Evolutionary conservation across 192 early-diverging fungal species (phyloP).

Genomic region (Cetraspora pellucida): DNA sequence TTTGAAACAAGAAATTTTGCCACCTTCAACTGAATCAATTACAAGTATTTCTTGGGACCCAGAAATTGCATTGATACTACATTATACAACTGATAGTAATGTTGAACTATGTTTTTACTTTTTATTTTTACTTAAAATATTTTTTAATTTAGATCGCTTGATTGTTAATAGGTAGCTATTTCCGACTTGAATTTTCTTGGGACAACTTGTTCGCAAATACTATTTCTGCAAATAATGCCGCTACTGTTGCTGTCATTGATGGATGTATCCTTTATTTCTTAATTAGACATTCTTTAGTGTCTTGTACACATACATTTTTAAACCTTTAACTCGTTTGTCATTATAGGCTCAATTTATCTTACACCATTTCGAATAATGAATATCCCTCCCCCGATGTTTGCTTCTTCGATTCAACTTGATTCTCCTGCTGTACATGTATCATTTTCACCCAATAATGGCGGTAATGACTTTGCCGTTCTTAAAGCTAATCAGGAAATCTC

Average conservation of each 20-base stretch:
- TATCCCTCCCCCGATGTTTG: slow-evolving; percentile 94
- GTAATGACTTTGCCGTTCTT: slow-evolving; percentile 75
- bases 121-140: neutral
- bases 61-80: slow-evolving; percentile 66
- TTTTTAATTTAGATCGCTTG: slow-evolving; percentile 10
- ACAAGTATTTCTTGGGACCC: slow-evolving; percentile 79
- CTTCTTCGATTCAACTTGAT: slow-evolving; percentile 44
- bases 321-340: slow-evolving; percentile 31
- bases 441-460: slow-evolving; percentile 62
- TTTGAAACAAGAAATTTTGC: slow-evolving; percentile 81
- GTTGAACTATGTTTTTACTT: neutral
- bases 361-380: slow-evolving; percentile 84
- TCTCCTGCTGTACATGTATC: slow-evolving; percentile 58
- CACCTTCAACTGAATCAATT: slow-evolving; percentile 44
- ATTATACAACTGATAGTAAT: slow-evolving; percentile 58
- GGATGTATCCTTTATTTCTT: slow-evolving; percentile 47
- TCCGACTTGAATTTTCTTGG: slow-evolving; percentile 40
- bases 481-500: slow-evolving; percentile 55
- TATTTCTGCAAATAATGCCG: slow-evolving; percentile 44
- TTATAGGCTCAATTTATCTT: slow-evolving; percentile 53
- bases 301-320: neutral
- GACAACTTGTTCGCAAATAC: slow-evolving; percentile 49
- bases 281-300: neutral
- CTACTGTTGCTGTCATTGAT: slow-evolving; percentile 77
- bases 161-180: slow-evolving; percentile 42